Percentiles rank a stretch among this genome's conserved stretches.
Evolutionary conservation across 257 asterid species (phyloP).

Genomic region (Primulina eburnea): DNA sequence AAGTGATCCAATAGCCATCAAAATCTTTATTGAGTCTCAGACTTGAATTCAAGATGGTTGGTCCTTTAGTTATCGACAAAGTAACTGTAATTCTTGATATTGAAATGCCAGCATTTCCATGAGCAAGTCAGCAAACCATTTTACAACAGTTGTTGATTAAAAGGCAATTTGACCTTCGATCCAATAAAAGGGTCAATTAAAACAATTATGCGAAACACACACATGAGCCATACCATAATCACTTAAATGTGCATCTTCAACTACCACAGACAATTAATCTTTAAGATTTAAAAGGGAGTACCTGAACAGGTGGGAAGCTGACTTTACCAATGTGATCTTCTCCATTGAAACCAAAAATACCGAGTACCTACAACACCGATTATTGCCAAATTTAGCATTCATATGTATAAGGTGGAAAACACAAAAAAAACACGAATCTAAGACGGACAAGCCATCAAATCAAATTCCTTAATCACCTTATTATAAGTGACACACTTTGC

Average conservation of each 20-base stretch:
- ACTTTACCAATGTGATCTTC: conserved; percentile 97
- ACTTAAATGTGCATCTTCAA: background rate
- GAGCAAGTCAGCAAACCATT: background rate
- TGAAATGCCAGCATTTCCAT: background rate
- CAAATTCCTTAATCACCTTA: conserved; percentile 47
- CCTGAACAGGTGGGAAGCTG: conserved; percentile 96
- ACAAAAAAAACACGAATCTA: background rate
- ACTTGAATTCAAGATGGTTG: background rate
- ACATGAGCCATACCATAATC: background rate
- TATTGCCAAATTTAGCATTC: conserved; percentile 16
- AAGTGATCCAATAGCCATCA: background rate
- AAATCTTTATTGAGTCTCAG: background rate
- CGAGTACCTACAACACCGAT: conserved; percentile 56
- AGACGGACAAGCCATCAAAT: background rate
- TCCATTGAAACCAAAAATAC: conserved; percentile 89
- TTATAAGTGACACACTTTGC: conserved; percentile 85
- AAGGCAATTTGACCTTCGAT: background rate
- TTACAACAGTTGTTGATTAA: background rate
- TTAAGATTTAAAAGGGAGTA: conserved; percentile 23
- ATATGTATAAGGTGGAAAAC: conserved; percentile 1
- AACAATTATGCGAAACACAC: background rate
- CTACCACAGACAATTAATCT: background rate
- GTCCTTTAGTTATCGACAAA: background rate
- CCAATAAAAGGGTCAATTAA: background rate
- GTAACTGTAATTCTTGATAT: background rate